Base-by-base conservation (phyloP, 176 grass and related monocot species). In the Oryza nivara region DNA sequence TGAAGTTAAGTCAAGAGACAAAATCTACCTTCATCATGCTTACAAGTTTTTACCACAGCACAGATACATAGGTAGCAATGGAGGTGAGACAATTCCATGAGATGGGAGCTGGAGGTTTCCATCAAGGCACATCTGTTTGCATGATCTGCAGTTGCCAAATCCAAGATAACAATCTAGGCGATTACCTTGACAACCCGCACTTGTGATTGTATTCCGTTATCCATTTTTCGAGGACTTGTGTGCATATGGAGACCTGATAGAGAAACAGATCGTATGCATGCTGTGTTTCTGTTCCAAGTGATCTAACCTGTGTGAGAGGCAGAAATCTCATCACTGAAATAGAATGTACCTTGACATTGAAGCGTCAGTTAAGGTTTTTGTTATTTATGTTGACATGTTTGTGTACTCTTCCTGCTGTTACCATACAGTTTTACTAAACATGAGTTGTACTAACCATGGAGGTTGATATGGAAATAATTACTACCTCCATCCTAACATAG, bases 1-100 rank as follows among this genome's bases (percentile, higher is more conserved):
- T 72, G 32, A 73, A 72, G 38, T 34, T 30, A 2, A 52, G 54
- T 5, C 0, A 78, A n/a, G 10, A 41, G n/a, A 16, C 11, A 43
- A 10, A 58, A 22, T 41, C 49, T 28, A 11, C 1, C 9, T 58
- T 64, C 14, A 19, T 52, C 40, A 1, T 77, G 56, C 67, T 78
- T 64, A 86, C 46, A 82, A 11, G 45, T 25, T 45, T 47, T 73
- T 84, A n/a, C 36, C 58, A 63, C n/a, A 11, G 58, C 41, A 7
- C 61, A 76, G 77, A 84, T 79, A 51, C 45, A 35, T 22, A 58
- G 11, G 54, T 58, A 35, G 28, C 49, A 32, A 82, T 44, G 88
- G 65, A 56, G 34, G 35, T 19, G 40, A 7, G 66, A 6, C 14
- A 12, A 51, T 71, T 86, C 4, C 20, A 60, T 78, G 83, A n/a